Evolutionary conservation across 78 protist genomes (phyloP).

Genomic region (Dictyostelium purpureum): DNA sequence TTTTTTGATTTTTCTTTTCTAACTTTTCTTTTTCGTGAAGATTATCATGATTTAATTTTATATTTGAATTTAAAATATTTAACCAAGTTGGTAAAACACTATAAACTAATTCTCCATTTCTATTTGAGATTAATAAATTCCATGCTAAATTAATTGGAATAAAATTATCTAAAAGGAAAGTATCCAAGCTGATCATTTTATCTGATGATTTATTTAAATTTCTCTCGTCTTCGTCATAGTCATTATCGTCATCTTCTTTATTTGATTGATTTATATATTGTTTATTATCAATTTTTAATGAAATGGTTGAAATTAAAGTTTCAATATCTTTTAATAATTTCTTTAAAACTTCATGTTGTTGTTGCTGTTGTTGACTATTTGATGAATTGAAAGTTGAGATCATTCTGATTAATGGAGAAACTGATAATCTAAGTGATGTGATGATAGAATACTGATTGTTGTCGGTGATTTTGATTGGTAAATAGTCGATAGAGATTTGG

Average conservation of each 20-base stretch:
- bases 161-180: not conserved
- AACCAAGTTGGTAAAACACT: not conserved
- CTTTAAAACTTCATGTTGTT: not conserved
- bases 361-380: not conserved
- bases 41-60: not conserved
- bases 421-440: not conserved
- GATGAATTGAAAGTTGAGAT: not conserved
- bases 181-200: not conserved
- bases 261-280: not conserved
- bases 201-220: not conserved
- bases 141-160: conserved; percentile 10
- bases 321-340: not conserved
- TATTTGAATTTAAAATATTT: not conserved
- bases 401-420: conserved; percentile 27
- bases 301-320: not conserved
- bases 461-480: not conserved
- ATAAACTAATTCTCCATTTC: not conserved
- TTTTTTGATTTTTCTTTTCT: not conserved
- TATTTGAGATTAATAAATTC: not conserved
- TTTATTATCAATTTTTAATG: not conserved
- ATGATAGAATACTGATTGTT: not conserved
- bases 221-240: not conserved
- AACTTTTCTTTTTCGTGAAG: not conserved
- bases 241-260: not conserved
- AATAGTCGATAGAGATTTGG: not conserved